These are phyloP conservation scores for Euphrasia confusa DNA, from an alignment of 257 asterid species.

Conservation along the genomic window DNA sequence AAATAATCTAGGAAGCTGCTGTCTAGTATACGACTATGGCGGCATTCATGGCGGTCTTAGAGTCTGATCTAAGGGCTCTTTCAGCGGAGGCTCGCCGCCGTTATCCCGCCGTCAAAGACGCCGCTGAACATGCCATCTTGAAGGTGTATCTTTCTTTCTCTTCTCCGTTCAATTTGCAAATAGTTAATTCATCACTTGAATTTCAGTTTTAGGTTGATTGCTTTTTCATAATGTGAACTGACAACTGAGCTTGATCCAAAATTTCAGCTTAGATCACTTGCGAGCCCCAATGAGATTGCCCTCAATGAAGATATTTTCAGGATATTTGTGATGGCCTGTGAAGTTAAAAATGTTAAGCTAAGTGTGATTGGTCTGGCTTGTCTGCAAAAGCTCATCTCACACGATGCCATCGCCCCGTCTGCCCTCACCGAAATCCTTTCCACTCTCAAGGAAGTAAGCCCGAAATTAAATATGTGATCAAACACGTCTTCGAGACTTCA, in stretches of 20 bases:
- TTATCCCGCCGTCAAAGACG: slow-evolving; percentile 91
- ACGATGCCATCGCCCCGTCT: slow-evolving; percentile 85
- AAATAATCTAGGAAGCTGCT: slow-evolving; percentile 8
- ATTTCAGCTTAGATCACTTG: slow-evolving; percentile 79
- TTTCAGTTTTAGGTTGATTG: slow-evolving; percentile 8
- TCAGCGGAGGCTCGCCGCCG: slow-evolving; percentile 99
- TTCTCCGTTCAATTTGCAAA: slow-evolving; percentile 3
- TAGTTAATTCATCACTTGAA: neutral
- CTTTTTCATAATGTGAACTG: slow-evolving; percentile 8
- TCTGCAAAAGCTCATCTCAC: slow-evolving; percentile 89
- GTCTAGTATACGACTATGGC: slow-evolving; percentile 48
- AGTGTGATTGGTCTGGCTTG: slow-evolving; percentile 89
- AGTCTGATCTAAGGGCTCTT: slow-evolving; percentile 97
- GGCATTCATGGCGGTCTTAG: slow-evolving; percentile 86
- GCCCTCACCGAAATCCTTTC: slow-evolving; percentile 74
- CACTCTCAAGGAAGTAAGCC: slow-evolving; percentile 88
- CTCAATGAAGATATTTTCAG: slow-evolving; percentile 74
- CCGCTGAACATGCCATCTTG: slow-evolving; percentile 93
- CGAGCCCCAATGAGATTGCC: slow-evolving; percentile 84
- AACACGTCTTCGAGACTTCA: slow-evolving; percentile 11
- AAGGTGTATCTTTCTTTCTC: slow-evolving; percentile 41
- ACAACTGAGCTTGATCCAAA: slow-evolving; percentile 25
- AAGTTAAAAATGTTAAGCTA: slow-evolving; percentile 74
- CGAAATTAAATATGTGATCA: neutral
- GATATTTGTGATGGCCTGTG: slow-evolving; percentile 96